Evolutionary conservation across 306 rosid genomes (phyloP), one percentile per base, ranked within the genome.

Genomic region (Dryas drummondii): DNA sequence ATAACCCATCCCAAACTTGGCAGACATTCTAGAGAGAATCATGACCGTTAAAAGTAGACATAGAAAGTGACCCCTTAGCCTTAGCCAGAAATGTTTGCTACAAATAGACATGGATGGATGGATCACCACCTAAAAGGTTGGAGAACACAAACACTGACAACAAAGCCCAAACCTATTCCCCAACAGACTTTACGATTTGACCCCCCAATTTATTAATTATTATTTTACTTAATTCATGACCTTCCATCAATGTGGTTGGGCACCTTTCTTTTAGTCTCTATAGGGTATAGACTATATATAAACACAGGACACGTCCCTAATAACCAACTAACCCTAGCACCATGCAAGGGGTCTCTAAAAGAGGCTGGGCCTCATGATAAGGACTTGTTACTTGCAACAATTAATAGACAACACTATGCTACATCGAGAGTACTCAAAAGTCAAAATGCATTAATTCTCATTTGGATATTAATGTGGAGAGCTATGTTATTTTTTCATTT

Each of bases 61-160:
- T 0, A 9, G 79, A 77, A 61, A 82, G 65, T 26, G 79, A 67
- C 85, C 51, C 55, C 3, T 15, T 73, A 32, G 37, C 37, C 2
- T 15, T 73, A 67, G 59, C 81, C 68, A 58, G 50, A 81, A 9
- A 63, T 65, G 16, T 3, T 72, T 47, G 49, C 57, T n/a, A 16
- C 0, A 66, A 53, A 72, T 22, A 65, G 71, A 73, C 57, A 11
- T 17, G 6, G 6, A 57, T 17, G 6, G 6, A 57, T 14, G 60
- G 81, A 62, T 52, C 64, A 47, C 27, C 27, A 62, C 57, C 41
- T 22, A 47, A 44, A 11, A 14, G 32, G 27, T 16, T 45, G 70
- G 9, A 19, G 49, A 19, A 55, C 65, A 78, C 57, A 44, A 56
- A 32, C 77, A 54, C 12, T 46, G 77, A 55, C 7, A 64, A 14